These are phyloP conservation scores for Lagenidium sp. DNA, from an alignment of 352 stramenopile species.

Conservation along the genomic window DNA sequence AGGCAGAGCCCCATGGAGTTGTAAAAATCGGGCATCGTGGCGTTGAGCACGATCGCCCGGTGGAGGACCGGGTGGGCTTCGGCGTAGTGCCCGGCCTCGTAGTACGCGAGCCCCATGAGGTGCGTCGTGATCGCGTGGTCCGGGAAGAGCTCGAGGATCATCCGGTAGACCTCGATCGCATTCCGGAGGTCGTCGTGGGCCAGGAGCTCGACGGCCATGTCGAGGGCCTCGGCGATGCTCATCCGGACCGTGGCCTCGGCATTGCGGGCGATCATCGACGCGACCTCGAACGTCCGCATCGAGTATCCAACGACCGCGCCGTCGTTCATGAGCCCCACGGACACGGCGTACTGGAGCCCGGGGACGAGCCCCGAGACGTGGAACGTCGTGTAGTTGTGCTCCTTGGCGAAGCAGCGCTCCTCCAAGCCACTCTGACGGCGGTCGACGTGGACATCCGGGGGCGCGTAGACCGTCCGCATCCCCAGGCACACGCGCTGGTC, in stretches of 20 bases:
- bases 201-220: conserved; percentile 28
- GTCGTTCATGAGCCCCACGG: conserved; percentile 33
- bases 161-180: conserved; percentile 33
- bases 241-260: conserved; percentile 13
- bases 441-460: conserved; percentile 27
- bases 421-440: conserved; percentile 16
- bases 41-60: conserved; percentile 30
- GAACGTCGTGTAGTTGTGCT: conserved; percentile 43
- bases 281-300: conserved; percentile 53
- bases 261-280: conserved; percentile 20
- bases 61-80: conserved; percentile 26
- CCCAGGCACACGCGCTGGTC: conserved; percentile 44
- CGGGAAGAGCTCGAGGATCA: conserved; percentile 45
- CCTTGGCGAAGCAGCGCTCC: conserved; percentile 54
- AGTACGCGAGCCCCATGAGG: conserved; percentile 32
- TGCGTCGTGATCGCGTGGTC: conserved; percentile 35
- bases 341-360: conserved; percentile 42
- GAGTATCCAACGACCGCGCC: conserved; percentile 50
- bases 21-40: conserved; percentile 37
- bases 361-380: conserved; percentile 41
- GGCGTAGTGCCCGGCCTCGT: conserved; percentile 24
- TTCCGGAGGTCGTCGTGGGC: conserved; percentile 14
- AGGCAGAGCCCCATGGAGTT: conserved; percentile 48
- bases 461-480: conserved; percentile 34
- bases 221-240: conserved; percentile 35